A percentile compares a stretch with the other conserved stretches of the same genome.
Evolutionary conservation across 257 asterid genomes (phyloP).

Genomic region (Hygrophila difformis): DNA sequence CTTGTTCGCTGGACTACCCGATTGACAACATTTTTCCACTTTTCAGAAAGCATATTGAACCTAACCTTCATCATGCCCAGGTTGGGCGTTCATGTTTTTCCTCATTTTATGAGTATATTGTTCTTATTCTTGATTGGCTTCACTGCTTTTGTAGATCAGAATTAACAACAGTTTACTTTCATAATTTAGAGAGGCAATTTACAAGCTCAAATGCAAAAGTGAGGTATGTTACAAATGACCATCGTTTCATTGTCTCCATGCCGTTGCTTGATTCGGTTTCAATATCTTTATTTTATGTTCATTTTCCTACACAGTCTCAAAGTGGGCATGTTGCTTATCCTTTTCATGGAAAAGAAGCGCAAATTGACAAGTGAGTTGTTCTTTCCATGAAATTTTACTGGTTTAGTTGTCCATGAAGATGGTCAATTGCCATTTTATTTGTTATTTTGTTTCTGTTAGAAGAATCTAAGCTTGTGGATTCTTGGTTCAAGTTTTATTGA

Average conservation of each 20-base stretch:
- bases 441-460: constrained; percentile 27
- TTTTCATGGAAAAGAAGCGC: constrained; percentile 75
- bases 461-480: constrained; percentile 39
- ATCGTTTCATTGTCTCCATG: background rate
- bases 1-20: constrained; percentile 92
- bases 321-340: constrained; percentile 40
- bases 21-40: constrained; percentile 99
- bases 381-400: constrained; percentile 12
- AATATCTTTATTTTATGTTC: constrained; percentile 11
- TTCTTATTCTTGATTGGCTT: constrained; percentile 25
- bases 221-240: constrained; percentile 46
- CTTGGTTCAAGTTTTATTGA: constrained; percentile 84
- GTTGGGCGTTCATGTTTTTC: constrained; percentile 28
- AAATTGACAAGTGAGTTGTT: constrained; percentile 70
- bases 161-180: constrained; percentile 98
- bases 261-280: background rate
- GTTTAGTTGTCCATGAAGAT: constrained; percentile 19
- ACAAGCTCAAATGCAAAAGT: constrained; percentile 91
- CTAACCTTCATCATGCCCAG: constrained; percentile 99
- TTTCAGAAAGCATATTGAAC: constrained; percentile 93
- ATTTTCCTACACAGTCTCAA: constrained; percentile 39
- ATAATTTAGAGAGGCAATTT: constrained; percentile 97
- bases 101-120: constrained; percentile 14
- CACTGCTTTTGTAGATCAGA: constrained; percentile 70
- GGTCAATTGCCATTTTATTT: constrained; percentile 29